Evolutionary conservation across 306 rosid genomes (phyloP).

Genomic region (Delonix regia): DNA sequence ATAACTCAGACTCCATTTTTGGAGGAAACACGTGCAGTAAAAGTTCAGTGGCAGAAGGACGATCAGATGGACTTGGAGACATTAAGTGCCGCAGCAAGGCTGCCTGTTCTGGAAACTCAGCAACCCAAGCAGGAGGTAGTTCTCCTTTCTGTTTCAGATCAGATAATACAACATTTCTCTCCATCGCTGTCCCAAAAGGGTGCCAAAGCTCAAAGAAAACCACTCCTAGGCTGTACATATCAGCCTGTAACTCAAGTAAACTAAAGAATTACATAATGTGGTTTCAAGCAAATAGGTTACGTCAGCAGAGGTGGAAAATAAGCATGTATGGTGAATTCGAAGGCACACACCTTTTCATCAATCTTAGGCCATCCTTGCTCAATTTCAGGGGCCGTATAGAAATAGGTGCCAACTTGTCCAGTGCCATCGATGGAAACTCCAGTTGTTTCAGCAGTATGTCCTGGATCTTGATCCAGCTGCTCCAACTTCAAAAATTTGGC

Average conservation of each 20-base stretch:
- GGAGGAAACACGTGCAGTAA: constrained; percentile 82
- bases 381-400: constrained; percentile 98
- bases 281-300: constrained; percentile 32
- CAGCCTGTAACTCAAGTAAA: constrained; percentile 71
- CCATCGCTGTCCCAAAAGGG: constrained; percentile 97
- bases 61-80: constrained; percentile 91
- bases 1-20: constrained; percentile 85
- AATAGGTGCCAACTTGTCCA: constrained; percentile 96
- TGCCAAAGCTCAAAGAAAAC: constrained; percentile 99
- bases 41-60: constrained; percentile 90
- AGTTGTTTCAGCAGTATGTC: constrained; percentile 63
- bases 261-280: constrained; percentile 37
- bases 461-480: constrained; percentile 87
- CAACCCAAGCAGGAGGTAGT: constrained; percentile 74
- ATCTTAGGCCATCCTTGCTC: constrained; percentile 99
- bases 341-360: constrained; percentile 77
- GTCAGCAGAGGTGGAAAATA: constrained; percentile 18
- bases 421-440: constrained; percentile 93
- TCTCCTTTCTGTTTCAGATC: constrained; percentile 83
- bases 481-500: constrained; percentile 98
- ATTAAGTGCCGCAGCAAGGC: constrained; percentile 65
- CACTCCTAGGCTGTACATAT: constrained; percentile 96
- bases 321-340: constrained; percentile 22
- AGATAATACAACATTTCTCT: constrained; percentile 73
- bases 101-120: constrained; percentile 85